Percentiles rank a stretch among this genome's conserved stretches.
Conservation (phyloP, 768 basidiomycete genomes). For the Strobilomyces dryophilus region DNA sequence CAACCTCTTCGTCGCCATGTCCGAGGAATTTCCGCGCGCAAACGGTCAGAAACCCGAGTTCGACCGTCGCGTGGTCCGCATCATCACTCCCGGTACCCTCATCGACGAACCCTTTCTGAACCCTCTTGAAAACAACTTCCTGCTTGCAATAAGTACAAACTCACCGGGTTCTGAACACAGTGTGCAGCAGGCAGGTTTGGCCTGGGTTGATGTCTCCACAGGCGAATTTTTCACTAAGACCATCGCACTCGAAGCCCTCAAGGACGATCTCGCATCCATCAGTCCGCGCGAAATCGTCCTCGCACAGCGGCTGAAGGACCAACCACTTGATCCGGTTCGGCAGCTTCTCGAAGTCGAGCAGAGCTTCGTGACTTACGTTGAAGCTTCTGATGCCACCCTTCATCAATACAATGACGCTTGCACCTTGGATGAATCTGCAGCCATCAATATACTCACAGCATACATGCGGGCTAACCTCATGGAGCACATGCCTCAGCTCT, state of each 20-base stretch:
- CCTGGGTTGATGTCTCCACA: conserved; percentile 94
- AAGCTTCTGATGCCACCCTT: background rate
- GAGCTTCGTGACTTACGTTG: conserved; percentile 49
- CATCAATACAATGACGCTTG: conserved; percentile 4
- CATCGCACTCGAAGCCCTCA: conserved; percentile 49
- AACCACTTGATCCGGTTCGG: conserved; percentile 44
- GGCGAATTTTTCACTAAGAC: conserved; percentile 86
- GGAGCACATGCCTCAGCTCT: conserved; percentile 71
- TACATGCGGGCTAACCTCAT: conserved; percentile 67
- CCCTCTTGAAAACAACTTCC: conserved; percentile 84
- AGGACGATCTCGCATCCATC: conserved; percentile 81
- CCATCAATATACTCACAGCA: conserved; percentile 57
- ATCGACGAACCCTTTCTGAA: conserved; percentile 89
- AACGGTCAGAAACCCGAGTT: conserved; percentile 55
- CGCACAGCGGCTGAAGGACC: conserved; percentile 34
- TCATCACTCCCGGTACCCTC: conserved; percentile 91
- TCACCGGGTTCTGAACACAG: background rate
- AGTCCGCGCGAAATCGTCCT: conserved; percentile 82
- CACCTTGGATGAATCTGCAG: conserved; percentile 44
- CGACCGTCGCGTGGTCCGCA: conserved; percentile 77
- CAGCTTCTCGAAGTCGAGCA: conserved; percentile 50
- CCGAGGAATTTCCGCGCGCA: conserved; percentile 78
- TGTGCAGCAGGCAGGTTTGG: conserved; percentile 53
- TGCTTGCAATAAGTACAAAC: conserved; percentile 57
- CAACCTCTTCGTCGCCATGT: conserved; percentile 84